Base-by-base conservation (phyloP, 345 rosid genomes). In the Syzygium oleosum region DNA sequence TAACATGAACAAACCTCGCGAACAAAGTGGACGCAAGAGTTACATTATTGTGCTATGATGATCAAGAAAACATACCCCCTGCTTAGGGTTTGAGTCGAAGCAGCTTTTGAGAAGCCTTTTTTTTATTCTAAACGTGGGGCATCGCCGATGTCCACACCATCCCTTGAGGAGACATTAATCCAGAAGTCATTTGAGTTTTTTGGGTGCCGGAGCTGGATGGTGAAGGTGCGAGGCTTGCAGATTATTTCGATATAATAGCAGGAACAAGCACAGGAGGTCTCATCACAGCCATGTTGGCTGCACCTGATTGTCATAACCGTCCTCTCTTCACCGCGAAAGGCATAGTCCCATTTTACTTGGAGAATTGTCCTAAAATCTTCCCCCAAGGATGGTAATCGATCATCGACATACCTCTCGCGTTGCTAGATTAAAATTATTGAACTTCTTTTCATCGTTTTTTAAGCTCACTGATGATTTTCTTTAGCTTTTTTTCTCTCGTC, bases 311-410 rank as follows among this genome's bases (percentile, higher is more conserved):
- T 68, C 46, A 34, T 46, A 34, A 68, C 79, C 23, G 46, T 17
- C 79, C 79, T 34, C 79, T 68, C 79, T 68, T 31, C 12, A 23
- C 79, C 34, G 79, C 79, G 12, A 68, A 68, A 68, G 46, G 34
- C 23, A 68, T 68, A 68, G 79, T 68, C 79, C 79, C 79, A 17
- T 68, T 96, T 89, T 96, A 94, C 91, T 84, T 92, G 59, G 52
- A 93, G 86, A 52, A 96, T 59, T n/a, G 87, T 87, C 96, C 98
- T 54, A 85, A 89, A 84, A 95, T 96, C 73, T 96, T 95, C 88
- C n/a, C 98, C 96, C 95, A 91, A 87, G 85, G 92, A 17, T 61
- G 84, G 98, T 96, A 90, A 68, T 53, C 23, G 63, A 23, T 19
- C n/a, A n/a, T 49, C 38, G 14, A 58, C 43, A 56, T 84, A 19